Evolutionary conservation across 1,139 yeast species (phyloP).

Genomic region (Waltiozyma sp.): DNA sequence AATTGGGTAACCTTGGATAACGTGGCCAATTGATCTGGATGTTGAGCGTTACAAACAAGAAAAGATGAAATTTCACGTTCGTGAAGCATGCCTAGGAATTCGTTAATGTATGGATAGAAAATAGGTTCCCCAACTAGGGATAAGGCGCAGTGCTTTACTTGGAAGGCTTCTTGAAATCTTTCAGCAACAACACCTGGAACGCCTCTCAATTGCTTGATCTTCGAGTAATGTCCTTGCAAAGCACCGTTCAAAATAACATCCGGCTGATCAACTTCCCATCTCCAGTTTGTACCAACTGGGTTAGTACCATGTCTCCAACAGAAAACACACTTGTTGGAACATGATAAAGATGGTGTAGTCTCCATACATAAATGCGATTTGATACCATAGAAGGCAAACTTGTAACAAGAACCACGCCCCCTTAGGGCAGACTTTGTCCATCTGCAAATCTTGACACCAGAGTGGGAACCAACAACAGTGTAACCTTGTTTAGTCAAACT

Average conservation of each 20-base stretch:
- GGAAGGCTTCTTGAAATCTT: conserved; percentile 82
- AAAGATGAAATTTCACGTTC: conserved; percentile 72
- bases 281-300: conserved; percentile 93
- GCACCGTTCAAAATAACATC: conserved; percentile 80
- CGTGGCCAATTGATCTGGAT: conserved; percentile 68
- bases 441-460: conserved; percentile 90
- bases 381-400: conserved; percentile 85
- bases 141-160: conserved; percentile 82
- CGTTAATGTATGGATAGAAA: conserved; percentile 83
- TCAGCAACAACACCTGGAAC: conserved; percentile 91
- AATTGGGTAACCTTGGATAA: conserved; percentile 76
- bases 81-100: conserved; percentile 71
- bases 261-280: conserved; percentile 92
- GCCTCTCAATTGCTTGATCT: conserved; percentile 89
- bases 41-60: conserved; percentile 92
- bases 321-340: conserved; percentile 91
- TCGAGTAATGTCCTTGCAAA: conserved; percentile 76
- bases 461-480: conserved; percentile 86
- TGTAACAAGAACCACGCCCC: conserved; percentile 91
- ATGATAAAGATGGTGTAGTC: conserved; percentile 85
- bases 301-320: conserved; percentile 98
- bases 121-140: conserved; percentile 93
- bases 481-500: conserved; percentile 89
- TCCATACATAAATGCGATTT: conserved; percentile 91
- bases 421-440: conserved; percentile 94